A percentile compares a stretch with the other conserved stretches of the same genome.
These are phyloP conservation scores for Akanthomyces lecanii DNA, from an alignment of 2,329 filamentous ascomycete species.

Conservation along the genomic window DNA sequence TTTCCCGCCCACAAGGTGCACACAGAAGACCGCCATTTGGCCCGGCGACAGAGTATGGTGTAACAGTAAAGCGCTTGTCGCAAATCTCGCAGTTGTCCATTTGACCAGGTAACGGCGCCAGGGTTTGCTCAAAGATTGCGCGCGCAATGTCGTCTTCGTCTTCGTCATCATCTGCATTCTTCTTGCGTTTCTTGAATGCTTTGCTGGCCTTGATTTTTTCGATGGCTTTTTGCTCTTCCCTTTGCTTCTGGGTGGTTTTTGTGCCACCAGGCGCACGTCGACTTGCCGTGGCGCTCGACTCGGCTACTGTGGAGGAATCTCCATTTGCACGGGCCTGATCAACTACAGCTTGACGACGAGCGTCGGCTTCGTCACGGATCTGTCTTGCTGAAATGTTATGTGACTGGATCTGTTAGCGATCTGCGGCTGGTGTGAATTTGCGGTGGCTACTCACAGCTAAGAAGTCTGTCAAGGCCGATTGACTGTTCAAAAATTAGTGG, in stretches of 20 bases:
- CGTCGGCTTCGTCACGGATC: conserved; percentile 48
- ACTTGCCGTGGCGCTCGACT: conserved; percentile 26
- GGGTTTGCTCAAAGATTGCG: conserved; percentile 43
- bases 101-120: conserved; percentile 69
- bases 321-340: conserved; percentile 19
- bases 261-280: conserved; percentile 22
- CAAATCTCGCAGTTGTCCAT: conserved; percentile 85
- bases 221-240: conserved; percentile 50
- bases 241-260: conserved; percentile 32
- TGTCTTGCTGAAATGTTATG: conserved; percentile 66
- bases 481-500: conserved; percentile 19
- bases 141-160: conserved; percentile 49
- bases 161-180: conserved; percentile 32
- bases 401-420: conserved; percentile 41
- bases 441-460: conserved; percentile 37
- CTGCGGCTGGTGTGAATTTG: not conserved
- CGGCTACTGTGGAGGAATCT: conserved; percentile 23
- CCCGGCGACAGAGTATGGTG: conserved; percentile 77
- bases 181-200: conserved; percentile 51
- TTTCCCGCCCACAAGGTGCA: conserved; percentile 70
- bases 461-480: conserved; percentile 52
- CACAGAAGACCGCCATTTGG: conserved; percentile 86
- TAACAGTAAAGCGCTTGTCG: conserved; percentile 86
- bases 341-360: conserved; percentile 36
- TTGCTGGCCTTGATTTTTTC: conserved; percentile 62